Percentiles rank a stretch among this genome's conserved stretches.
These are phyloP conservation scores for Mycosarcoma maydis DNA, from an alignment of 1,284 basidiomycete species.

Conservation along the genomic window DNA sequence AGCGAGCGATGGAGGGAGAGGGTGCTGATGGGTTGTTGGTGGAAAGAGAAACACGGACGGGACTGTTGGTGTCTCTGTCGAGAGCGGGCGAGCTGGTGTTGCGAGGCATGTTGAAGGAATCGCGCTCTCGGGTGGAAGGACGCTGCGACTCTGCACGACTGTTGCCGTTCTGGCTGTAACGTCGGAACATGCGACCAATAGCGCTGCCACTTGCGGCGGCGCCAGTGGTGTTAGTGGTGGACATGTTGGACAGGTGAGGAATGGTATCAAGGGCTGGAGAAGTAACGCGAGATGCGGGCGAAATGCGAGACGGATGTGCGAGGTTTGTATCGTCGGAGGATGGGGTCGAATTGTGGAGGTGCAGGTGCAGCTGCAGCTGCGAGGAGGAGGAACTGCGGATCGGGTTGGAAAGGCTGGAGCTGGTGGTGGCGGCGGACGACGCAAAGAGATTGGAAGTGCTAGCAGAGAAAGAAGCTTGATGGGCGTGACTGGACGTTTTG, in stretches of 20 bases:
- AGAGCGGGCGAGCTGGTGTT: slow-evolving; percentile 30
- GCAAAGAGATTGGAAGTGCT: slow-evolving; percentile 39
- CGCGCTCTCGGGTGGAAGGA: slow-evolving; percentile 20
- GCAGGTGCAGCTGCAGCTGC: slow-evolving; percentile 20
- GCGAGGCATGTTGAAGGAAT: slow-evolving; percentile 24
- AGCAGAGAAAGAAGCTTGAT: slow-evolving; percentile 25
- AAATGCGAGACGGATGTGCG: slow-evolving; percentile 14
- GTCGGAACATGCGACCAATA: slow-evolving; percentile 58
- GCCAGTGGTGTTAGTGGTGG: slow-evolving; percentile 14
- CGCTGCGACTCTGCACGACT: slow-evolving; percentile 19
- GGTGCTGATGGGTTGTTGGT: slow-evolving; percentile 6
- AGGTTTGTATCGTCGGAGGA: not conserved
- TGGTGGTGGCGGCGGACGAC: slow-evolving; percentile 1
- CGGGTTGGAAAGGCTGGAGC: slow-evolving; percentile 17
- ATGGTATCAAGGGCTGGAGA: slow-evolving; percentile 11
- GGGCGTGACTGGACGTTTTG: slow-evolving; percentile 19
- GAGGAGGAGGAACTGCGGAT: slow-evolving; percentile 38
- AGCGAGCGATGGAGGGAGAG: slow-evolving; percentile 18
- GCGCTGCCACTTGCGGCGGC: slow-evolving; percentile 22
- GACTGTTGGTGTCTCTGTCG: slow-evolving; percentile 19
- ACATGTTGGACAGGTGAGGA: slow-evolving; percentile 13
- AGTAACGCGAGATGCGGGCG: slow-evolving; percentile 4
- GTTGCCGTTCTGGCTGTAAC: slow-evolving; percentile 51
- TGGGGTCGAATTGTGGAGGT: not conserved
- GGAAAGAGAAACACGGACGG: slow-evolving; percentile 6